Evolutionary conservation across 2,329 filamentous ascomycete species (phyloP).

Genomic region (Pseudopyrenochaeta lycopersici): DNA sequence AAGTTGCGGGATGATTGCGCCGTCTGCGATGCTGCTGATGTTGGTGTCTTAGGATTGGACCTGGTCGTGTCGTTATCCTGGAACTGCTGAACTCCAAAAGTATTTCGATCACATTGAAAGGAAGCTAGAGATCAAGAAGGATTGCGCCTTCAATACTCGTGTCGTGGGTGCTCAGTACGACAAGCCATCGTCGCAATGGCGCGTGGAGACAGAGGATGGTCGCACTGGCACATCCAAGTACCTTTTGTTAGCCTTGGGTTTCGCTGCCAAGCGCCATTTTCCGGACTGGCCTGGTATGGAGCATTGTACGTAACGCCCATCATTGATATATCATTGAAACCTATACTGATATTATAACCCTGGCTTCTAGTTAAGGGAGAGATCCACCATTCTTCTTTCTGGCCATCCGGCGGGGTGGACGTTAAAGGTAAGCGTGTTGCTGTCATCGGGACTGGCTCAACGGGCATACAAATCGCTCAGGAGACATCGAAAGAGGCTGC

Average conservation of each 20-base stretch:
- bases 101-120: slow-evolving; percentile 71
- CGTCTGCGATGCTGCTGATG: background rate
- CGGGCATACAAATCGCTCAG: slow-evolving; percentile 71
- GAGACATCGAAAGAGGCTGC: slow-evolving; percentile 64
- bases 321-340: too few species aligned
- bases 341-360: too few species aligned
- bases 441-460: slow-evolving; percentile 71
- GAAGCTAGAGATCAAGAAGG: slow-evolving; percentile 64
- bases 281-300: slow-evolving; percentile 69
- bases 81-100: slow-evolving; percentile 60
- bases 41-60: slow-evolving; percentile 59
- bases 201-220: slow-evolving; percentile 61
- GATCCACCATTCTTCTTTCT: slow-evolving; percentile 68
- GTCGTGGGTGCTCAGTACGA: slow-evolving; percentile 64
- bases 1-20: background rate
- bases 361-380: slow-evolving; percentile 59
- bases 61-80: slow-evolving; percentile 64
- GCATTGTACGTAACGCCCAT: slow-evolving; percentile 46
- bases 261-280: slow-evolving; percentile 68
- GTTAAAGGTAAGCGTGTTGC: slow-evolving; percentile 67
- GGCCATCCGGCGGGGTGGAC: slow-evolving; percentile 66
- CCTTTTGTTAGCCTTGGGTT: slow-evolving; percentile 64
- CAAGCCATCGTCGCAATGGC: slow-evolving; percentile 59
- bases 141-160: slow-evolving; percentile 65
- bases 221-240: slow-evolving; percentile 61